Base-by-base conservation (phyloP, 805 yeast genomes). In the Barnettozyma wickerhamii region DNA sequence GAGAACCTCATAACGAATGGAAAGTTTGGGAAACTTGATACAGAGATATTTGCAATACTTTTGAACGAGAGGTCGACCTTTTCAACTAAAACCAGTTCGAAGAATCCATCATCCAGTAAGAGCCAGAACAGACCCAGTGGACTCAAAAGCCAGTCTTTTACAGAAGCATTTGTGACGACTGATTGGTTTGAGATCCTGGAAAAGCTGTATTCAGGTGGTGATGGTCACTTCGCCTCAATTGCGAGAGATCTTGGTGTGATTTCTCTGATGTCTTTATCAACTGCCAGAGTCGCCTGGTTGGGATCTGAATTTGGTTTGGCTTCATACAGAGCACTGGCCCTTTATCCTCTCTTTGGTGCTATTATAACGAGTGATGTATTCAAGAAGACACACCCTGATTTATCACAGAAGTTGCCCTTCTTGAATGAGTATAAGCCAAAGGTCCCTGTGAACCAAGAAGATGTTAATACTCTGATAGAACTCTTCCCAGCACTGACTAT, bases 121-220 rank as follows among this genome's bases (percentile, higher is more conserved):
- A 24, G n/a, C n/a, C n/a, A n/a, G n/a, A n/a, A n/a, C n/a, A n/a
- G n/a, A n/a, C n/a, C n/a, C n/a, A n/a, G n/a, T n/a, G n/a, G n/a
- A n/a, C n/a, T n/a, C n/a, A n/a, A n/a, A n/a, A n/a, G n/a, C n/a
- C n/a, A n/a, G n/a, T n/a, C n/a, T n/a, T 80, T 83, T 57, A 70
- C 78, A 2, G 82, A 75, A 41, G 54, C 51, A 17, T 84, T 83
- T 58, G 75, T 81, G 2, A 65, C 65, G 17, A 51, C 62, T 1
- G 61, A 66, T 10, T 84, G 89, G 89, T 58, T 81, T 14, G 81
- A 77, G 48, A 56, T 60, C 12, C 52, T 84, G 32, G 91, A 84
- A 50, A 66, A 63, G 29, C 56, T 78, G 40, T 83, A 77, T 64
- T 96, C 98, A 14, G 86, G 96, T 63, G 98, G 98, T 12, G 74